These are phyloP conservation scores for Ambrosiella cleistominuta DNA, from an alignment of 2,329 filamentous ascomycete genomes.

Conservation along the genomic window DNA sequence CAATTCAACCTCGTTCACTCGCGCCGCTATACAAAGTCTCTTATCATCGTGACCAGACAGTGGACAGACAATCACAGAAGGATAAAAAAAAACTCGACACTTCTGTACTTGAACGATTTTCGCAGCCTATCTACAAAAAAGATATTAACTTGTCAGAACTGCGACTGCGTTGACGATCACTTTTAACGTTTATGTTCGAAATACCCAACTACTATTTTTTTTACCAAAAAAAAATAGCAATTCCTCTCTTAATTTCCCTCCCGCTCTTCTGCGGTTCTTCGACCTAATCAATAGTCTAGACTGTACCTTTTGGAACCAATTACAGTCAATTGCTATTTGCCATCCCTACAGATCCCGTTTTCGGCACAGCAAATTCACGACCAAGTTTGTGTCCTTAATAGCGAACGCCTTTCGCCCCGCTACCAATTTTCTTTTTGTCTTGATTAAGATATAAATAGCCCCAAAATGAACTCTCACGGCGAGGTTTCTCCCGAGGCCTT, in stretches of 20 bases:
- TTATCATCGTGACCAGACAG: no score
- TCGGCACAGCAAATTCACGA: no score
- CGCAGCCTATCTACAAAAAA: not conserved
- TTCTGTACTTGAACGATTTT: not conserved
- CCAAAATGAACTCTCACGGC: slow-evolving; percentile 39
- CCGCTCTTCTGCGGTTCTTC: no score
- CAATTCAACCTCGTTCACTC: no score
- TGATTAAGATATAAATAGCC: not conserved
- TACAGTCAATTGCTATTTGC: no score
- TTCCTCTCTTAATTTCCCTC: not conserved
- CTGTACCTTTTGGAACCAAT: no score
- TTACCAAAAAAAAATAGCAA: not conserved
- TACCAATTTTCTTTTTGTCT: not conserved
- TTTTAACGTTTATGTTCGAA: not conserved
- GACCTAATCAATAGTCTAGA: no score
- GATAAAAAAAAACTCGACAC: not conserved
- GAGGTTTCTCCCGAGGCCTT: slow-evolving; percentile 60
- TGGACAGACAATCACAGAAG: not conserved
- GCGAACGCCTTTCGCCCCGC: no score
- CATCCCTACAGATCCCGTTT: no score
- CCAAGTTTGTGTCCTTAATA: no score
- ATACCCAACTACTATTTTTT: not conserved
- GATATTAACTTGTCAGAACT: not conserved
- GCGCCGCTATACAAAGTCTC: no score
- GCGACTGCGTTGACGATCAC: not conserved